Percentiles rank a stretch among this genome's conserved stretches.
Evolutionary conservation across 2,329 filamentous ascomycete genomes (phyloP).

Genomic region (Nectriaceae sp.): DNA sequence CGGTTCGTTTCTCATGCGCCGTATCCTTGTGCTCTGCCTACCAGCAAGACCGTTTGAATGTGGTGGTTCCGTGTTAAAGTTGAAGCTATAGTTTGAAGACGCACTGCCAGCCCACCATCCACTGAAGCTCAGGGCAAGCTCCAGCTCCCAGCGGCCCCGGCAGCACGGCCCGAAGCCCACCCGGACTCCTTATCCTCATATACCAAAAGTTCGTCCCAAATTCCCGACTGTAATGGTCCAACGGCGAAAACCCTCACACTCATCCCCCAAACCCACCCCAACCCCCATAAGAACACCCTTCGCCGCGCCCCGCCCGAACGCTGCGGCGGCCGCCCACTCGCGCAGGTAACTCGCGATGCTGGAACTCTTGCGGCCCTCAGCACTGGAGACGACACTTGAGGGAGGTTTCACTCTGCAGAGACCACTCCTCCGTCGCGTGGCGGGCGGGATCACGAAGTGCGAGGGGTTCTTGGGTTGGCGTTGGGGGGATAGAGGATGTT

Average conservation of each 20-base stretch:
- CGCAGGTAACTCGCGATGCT: conserved; percentile 68
- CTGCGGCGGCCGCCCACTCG: conserved; percentile 67
- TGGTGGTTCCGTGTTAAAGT: background rate
- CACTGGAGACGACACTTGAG: conserved; percentile 70
- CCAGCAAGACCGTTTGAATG: background rate
- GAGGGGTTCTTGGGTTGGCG: conserved; percentile 56
- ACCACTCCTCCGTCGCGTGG: conserved; percentile 70
- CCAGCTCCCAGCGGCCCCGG: too few relatives aligned
- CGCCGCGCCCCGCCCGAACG: conserved; percentile 69
- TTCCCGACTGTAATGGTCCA: conserved; percentile 68
- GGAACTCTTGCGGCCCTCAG: conserved; percentile 57
- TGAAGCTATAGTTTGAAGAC: too few relatives aligned
- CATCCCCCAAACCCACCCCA: conserved; percentile 46
- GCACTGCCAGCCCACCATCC: background rate
- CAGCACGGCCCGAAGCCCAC: too few relatives aligned
- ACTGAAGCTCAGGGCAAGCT: too few relatives aligned
- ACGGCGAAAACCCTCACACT: conserved; percentile 60
- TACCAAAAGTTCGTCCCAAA: too few relatives aligned
- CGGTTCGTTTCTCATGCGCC: background rate
- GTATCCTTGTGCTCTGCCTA: background rate
- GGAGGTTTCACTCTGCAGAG: conserved; percentile 75
- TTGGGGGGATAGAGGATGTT: conserved; percentile 56
- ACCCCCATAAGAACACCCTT: conserved; percentile 57
- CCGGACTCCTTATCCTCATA: too few relatives aligned
- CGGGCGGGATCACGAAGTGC: conserved; percentile 67